Base-by-base conservation (phyloP, 148 eudicot species). In the Fagopyrum homotropicum region DNA sequence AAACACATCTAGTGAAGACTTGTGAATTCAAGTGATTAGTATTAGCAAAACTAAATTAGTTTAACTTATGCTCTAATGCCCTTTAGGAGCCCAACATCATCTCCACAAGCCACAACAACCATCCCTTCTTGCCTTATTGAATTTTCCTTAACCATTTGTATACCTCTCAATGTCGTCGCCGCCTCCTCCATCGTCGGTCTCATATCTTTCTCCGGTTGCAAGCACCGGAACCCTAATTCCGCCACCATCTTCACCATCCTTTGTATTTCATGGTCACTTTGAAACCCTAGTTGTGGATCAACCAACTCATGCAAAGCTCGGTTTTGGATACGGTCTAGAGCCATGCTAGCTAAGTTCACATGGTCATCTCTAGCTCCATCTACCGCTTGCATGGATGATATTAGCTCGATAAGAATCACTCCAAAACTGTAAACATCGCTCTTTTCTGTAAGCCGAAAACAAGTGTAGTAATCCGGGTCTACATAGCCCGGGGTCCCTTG, bases 101-200 rank as follows among this genome's bases (percentile, higher is more conserved):
- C 96, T 22, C 79, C 87, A 66, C 46, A 66, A 51, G 79, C 78
- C 55, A 68, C 79, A 75, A 93, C 84, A 14, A 88, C 93, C 51
- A 91, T 78, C 15, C 84, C 87, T 57, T 83, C 98, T 26, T 81
- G 84, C 64, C 81, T 85, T 9, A 76, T 82, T 4, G 77, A 79
- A 50, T 80, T 81, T 56, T 48, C 40, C 72, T 83, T 80, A 57
- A 70, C 79, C 64, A 79, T 75, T 73, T 84, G 80, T 30, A 94
- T 90, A 16, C 70, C 79, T 80, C 75, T 90, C 77, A 95, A 79
- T 9, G 74, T 77, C 49, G 82, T 84, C 49, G 88, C 74, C 63
- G 89, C 90, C 79, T 95, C 92, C 48, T 84, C 77, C 99, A 95
- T 95, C 7, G 92, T 52, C 43, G 99, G 99, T 76, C 99, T 88